These are phyloP conservation scores for Tinospora cordifolia DNA, from an alignment of 164 flowering plant genomes.

Conservation along the genomic window DNA sequence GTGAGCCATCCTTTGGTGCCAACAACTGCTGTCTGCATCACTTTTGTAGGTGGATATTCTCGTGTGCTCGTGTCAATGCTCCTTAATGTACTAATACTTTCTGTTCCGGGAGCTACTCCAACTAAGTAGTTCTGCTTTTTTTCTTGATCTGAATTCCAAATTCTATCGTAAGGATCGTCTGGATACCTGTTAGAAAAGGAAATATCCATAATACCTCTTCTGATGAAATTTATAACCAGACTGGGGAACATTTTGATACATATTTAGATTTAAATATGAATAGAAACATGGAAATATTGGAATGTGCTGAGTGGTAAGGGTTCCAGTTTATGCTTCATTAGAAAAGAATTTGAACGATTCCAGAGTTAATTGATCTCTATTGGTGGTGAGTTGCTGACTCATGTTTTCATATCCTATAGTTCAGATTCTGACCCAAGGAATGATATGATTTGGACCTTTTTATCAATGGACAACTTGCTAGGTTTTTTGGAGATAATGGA, in stretches of 20 bases:
- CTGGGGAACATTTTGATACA: not conserved
- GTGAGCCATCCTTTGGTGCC: slow-evolving; percentile 66
- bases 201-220: slow-evolving; percentile 2
- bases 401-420: not conserved
- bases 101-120: slow-evolving; percentile 79
- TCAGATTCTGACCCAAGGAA: not conserved
- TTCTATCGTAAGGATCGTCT: slow-evolving; percentile 93
- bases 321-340: not conserved
- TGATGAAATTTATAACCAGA: not conserved
- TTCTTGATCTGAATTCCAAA: slow-evolving; percentile 82
- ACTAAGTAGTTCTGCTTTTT: slow-evolving; percentile 76
- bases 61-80: slow-evolving; percentile 42
- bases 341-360: not conserved
- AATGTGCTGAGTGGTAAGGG: not conserved
- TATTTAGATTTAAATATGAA: not conserved
- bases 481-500: not conserved
- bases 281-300: not conserved
- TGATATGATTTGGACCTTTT: not conserved
- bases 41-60: slow-evolving; percentile 91
- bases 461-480: not conserved
- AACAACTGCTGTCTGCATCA: slow-evolving; percentile 95
- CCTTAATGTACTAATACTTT: slow-evolving; percentile 58
- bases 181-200: slow-evolving; percentile 62
- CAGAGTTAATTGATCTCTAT: not conserved
- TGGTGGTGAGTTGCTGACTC: not conserved